Base-by-base conservation (phyloP, 2,329 filamentous ascomycete genomes). In the Cercospora brassicicola region DNA sequence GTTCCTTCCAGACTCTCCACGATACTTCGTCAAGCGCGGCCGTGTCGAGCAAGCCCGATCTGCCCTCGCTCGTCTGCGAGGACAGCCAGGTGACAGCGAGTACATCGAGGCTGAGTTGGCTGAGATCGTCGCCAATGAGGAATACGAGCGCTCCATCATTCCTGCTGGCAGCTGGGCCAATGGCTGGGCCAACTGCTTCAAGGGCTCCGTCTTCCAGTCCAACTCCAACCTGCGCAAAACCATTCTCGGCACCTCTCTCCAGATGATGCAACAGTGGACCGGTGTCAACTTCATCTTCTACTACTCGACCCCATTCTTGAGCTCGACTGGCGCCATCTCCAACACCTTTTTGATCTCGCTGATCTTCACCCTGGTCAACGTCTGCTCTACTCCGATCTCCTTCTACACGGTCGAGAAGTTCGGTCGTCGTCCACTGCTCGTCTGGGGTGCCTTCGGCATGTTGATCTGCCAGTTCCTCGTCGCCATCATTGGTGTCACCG, bases 231-330 rank as follows among this genome's bases (percentile, higher is more conserved):
- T 84, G 18, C 82, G 82, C 72, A 81, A 81, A 66, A 82, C 82
- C 56, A 76, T 83, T 45, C 80, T 84, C 59, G 82, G 82, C 61
- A 81, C 82, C 62, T 79, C 79, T 28, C 75, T 84, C 18, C 82
- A 84, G 74, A 84, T 84, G 81, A 83, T 84, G 80, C 82, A 84
- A 70, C 83, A 84, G 74, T 83, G 87, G 88, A 94, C 91, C 28
- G 92, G 93, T 84, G 91, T 96, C 82, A 96, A 96, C 86, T 96
- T 94, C 82, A 92, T 95, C 85, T 95, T 94, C 84, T 80, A 81
- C 72, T 84, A 81, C 83, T 92, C 91, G 39, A 93, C 91, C 36
- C 88, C 91, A 68, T 96, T 96, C 88, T 91, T 96, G 83, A 82
- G 91, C 81, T 88, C 89, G 26, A 89, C 91, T 31, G 90, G 90